Conservation (phyloP, 495 filamentous ascomycete genomes). For the Talaromyces proteolyticus region DNA sequence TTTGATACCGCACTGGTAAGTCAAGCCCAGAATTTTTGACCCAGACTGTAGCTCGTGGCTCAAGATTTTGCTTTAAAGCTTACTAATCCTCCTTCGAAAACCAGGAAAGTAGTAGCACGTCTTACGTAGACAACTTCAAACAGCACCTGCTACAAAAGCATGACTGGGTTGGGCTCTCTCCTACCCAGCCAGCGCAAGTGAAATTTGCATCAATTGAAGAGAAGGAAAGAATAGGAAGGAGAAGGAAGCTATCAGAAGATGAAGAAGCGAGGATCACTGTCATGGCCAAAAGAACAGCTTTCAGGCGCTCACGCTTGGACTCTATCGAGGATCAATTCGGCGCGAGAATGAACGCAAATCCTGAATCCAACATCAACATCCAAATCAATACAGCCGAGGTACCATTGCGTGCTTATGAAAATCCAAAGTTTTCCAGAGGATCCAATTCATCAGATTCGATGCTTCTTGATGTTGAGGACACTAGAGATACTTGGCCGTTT, state of each 20-base stretch:
- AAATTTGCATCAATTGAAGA: constrained; percentile 3
- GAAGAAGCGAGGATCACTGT: constrained; percentile 1
- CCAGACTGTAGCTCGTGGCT: too few relatives aligned
- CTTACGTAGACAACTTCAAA: constrained; percentile 1
- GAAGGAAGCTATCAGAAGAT: not conserved
- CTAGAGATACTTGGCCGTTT: too few relatives aligned
- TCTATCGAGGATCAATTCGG: not conserved
- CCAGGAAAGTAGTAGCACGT: not conserved
- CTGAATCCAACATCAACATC: not conserved
- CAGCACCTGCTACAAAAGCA: constrained; percentile 1
- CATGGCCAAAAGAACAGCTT: not conserved
- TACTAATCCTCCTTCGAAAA: not conserved
- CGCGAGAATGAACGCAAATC: not conserved
- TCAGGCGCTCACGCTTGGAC: not conserved
- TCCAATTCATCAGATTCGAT: not conserved
- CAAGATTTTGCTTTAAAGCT: not conserved
- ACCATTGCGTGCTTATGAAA: not conserved
- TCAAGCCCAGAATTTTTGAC: not conserved
- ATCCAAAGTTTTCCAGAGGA: not conserved
- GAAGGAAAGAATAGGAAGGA: constrained; percentile 4
- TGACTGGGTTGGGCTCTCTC: constrained; percentile 6
- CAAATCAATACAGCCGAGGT: not conserved
- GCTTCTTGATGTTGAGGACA: not conserved
- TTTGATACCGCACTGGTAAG: not conserved
- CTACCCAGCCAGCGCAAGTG: constrained; percentile 2